Evolutionary conservation across 345 rosid species (phyloP).

Genomic region (Melaleuca quinquenervia): DNA sequence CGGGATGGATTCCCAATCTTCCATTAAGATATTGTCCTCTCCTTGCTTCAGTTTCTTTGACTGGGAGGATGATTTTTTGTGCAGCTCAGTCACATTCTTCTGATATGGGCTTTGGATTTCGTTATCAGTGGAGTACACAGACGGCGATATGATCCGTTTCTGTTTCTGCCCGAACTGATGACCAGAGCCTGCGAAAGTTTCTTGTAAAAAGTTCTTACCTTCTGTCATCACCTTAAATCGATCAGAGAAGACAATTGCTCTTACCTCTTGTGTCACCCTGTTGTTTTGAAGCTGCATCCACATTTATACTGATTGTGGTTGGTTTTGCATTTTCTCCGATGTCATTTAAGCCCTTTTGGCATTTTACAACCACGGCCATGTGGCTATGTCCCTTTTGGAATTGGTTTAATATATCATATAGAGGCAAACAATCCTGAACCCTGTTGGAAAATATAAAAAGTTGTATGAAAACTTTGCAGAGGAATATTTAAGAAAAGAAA

Average conservation of each 20-base stretch:
- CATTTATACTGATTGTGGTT: neutral
- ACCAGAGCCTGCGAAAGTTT: slow-evolving; percentile 8
- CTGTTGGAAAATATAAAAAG: slow-evolving; percentile 12
- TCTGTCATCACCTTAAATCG: neutral
- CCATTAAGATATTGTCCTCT: neutral
- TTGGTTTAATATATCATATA: slow-evolving; percentile 54
- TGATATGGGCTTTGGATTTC: neutral
- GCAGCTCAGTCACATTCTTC: neutral
- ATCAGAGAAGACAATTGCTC: neutral
- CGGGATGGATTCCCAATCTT: slow-evolving; percentile 19
- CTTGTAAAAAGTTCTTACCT: too few relatives aligned
- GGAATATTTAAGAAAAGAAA: neutral
- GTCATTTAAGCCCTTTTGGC: slow-evolving; percentile 20
- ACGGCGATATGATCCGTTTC: slow-evolving; percentile 5
- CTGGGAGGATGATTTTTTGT: neutral
- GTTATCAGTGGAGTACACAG: neutral
- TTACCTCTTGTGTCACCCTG: neutral
- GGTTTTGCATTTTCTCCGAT: slow-evolving; percentile 8
- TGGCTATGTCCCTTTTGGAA: slow-evolving; percentile 31
- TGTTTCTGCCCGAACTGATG: slow-evolving; percentile 9
- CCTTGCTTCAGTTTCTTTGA: slow-evolving; percentile 2
- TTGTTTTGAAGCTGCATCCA: neutral
- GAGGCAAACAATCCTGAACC: slow-evolving; percentile 48
- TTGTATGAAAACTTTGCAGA: neutral
- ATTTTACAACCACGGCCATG: slow-evolving; percentile 42